Evolutionary conservation across 805 yeast genomes (phyloP).

Genomic region (Yarrowia sp.): DNA sequence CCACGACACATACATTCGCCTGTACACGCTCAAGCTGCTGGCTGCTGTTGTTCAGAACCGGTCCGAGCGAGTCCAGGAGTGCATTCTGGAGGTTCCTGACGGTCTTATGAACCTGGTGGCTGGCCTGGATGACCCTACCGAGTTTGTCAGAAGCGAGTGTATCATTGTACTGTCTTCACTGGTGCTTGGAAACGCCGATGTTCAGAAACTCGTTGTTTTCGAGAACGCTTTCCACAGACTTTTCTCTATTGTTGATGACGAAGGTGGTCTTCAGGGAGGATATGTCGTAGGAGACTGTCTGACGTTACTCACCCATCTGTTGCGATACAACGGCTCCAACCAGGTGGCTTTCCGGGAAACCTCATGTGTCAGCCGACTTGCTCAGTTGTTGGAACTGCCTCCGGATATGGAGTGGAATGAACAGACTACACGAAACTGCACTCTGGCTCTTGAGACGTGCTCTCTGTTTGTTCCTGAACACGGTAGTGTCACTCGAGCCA

Average conservation of each 20-base stretch:
- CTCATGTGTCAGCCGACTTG: constrained; percentile 66
- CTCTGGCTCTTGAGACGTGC: constrained; percentile 67
- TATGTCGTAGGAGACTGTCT: constrained; percentile 89
- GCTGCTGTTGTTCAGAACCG: constrained; percentile 82
- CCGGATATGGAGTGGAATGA: constrained; percentile 67
- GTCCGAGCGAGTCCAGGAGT: constrained; percentile 67
- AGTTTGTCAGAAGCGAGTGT: constrained; percentile 83
- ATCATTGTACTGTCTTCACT: constrained; percentile 79
- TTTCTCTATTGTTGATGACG: constrained; percentile 75
- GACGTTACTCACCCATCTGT: constrained; percentile 64
- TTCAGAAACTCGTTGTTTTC: constrained; percentile 91
- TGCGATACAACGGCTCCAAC: constrained; percentile 82
- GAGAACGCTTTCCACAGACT: constrained; percentile 85
- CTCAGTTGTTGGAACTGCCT: constrained; percentile 62
- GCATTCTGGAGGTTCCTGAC: constrained; percentile 62
- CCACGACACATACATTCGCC: constrained; percentile 69
- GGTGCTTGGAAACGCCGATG: constrained; percentile 75
- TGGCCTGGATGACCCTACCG: constrained; percentile 62
- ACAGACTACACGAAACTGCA: constrained; percentile 66
- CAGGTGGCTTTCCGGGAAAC: constrained; percentile 88
- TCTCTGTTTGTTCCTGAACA: constrained; percentile 71
- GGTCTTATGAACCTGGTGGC: constrained; percentile 47
- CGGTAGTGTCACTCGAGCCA: constrained; percentile 56
- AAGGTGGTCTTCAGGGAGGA: constrained; percentile 87
- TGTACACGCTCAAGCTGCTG: constrained; percentile 79